phyloP scores from a whole-genome alignment of 805 yeast species.

The Candida arabinofermentans region DNA sequence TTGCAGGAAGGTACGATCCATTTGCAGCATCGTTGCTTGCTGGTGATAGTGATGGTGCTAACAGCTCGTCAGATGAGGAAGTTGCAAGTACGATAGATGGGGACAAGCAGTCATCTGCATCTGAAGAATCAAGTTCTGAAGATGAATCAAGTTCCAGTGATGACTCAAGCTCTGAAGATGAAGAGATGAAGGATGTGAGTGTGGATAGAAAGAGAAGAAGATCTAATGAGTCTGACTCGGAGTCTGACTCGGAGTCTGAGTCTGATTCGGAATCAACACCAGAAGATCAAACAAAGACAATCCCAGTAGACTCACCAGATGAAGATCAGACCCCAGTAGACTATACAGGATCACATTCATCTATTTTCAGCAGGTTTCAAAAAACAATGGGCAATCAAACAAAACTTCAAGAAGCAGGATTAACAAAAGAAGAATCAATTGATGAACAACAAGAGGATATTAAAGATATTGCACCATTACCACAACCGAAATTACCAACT shows the following conservation, averaged over 20 bases:
- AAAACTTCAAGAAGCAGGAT: slow-evolving; percentile 12
- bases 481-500: slow-evolving; percentile 72
- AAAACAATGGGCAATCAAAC: slow-evolving; percentile 32
- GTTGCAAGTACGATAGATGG: slow-evolving; percentile 25
- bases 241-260: not conserved
- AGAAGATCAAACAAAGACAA: no score
- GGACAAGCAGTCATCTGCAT: no score
- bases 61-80: slow-evolving; percentile 4
- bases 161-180: slow-evolving; percentile 21
- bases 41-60: not conserved
- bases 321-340: slow-evolving; percentile 10
- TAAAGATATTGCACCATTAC: slow-evolving; percentile 65
- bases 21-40: slow-evolving; percentile 6
- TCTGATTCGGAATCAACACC: slow-evolving; percentile 3
- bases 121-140: slow-evolving; percentile 16
- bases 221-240: not conserved
- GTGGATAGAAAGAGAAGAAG: not conserved
- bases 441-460: slow-evolving; percentile 27
- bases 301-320: no score
- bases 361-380: slow-evolving; percentile 52
- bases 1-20: slow-evolving; percentile 65
- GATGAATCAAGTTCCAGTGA: slow-evolving; percentile 38
- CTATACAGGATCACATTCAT: slow-evolving; percentile 37
- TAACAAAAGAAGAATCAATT: slow-evolving; percentile 13
- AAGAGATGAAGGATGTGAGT: not conserved